Conservation (phyloP, 176 grass and related monocot genomes). For the Oryza glaberrima region DNA sequence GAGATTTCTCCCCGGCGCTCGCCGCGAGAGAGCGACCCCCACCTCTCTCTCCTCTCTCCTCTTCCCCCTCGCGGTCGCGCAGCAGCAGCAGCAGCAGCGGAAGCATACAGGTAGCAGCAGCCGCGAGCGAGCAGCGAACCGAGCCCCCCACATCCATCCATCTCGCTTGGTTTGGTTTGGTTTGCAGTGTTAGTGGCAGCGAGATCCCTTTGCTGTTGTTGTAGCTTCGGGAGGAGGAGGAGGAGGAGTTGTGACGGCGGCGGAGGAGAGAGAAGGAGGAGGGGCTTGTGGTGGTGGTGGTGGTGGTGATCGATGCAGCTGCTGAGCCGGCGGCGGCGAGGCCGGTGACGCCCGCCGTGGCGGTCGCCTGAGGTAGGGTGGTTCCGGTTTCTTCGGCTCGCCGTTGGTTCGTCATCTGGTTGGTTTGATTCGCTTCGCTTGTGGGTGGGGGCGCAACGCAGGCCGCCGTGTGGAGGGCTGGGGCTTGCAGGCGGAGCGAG, state of each 20-base stretch:
- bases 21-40: conserved; percentile 51
- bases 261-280: neutral
- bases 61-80: neutral
- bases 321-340: conserved; percentile 6
- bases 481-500: conserved; percentile 13
- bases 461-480: conserved; percentile 38
- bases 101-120: neutral
- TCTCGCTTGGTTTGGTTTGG: neutral
- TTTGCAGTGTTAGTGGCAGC: too few relatives aligned
- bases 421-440: conserved; percentile 21
- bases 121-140: conserved; percentile 23
- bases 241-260: conserved; percentile 6
- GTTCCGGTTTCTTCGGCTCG: neutral
- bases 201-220: neutral
- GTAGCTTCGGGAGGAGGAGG: neutral
- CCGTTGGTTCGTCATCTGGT: neutral
- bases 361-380: conserved; percentile 59
- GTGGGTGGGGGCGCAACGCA: conserved; percentile 15
- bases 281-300: neutral
- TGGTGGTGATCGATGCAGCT: conserved; percentile 28
- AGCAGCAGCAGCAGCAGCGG: conserved; percentile 34
- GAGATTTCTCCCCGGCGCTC: conserved; percentile 68
- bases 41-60: neutral
- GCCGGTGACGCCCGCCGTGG: conserved; percentile 48
- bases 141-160: neutral